Evolutionary conservation across 805 yeast species (phyloP).

Genomic region (Phaffomyces thermotolerans): DNA sequence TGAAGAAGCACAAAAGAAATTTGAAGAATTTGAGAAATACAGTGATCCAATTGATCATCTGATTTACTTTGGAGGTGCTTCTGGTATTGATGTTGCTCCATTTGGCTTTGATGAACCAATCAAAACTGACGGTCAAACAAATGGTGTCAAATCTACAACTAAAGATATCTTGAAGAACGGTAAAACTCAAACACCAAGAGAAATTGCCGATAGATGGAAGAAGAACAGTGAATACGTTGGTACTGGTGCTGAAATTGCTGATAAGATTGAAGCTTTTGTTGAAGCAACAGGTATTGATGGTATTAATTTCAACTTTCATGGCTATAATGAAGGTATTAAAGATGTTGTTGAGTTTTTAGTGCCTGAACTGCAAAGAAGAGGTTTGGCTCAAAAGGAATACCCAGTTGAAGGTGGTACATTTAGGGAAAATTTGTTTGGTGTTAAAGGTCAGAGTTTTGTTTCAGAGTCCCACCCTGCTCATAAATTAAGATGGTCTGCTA

Average conservation of each 20-base stretch:
- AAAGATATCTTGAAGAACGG: not conserved
- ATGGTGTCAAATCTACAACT: conserved; percentile 27
- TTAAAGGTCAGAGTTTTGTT: conserved; percentile 15
- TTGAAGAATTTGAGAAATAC: conserved; percentile 26
- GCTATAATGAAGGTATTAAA: conserved; percentile 32
- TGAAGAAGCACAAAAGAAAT: conserved; percentile 30
- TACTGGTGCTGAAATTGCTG: conserved; percentile 31
- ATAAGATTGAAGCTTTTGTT: conserved; percentile 32
- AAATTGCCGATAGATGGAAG: conserved; percentile 6
- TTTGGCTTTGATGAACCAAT: conserved; percentile 31
- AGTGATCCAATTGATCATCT: conserved; percentile 32
- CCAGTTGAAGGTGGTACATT: conserved; percentile 26
- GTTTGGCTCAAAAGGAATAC: conserved; percentile 32
- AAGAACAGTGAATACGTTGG: conserved; percentile 25
- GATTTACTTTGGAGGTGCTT: conserved; percentile 38
- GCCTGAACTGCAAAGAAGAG: conserved; percentile 31
- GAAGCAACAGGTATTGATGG: conserved; percentile 35
- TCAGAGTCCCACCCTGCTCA: conserved; percentile 17
- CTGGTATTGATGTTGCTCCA: conserved; percentile 33
- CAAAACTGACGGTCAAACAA: conserved; percentile 22
- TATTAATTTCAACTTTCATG: conserved; percentile 33
- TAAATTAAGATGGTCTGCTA: conserved; percentile 4
- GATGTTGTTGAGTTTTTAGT: conserved; percentile 31
- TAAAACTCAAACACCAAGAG: conserved; percentile 3
- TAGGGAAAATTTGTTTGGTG: conserved; percentile 11